These are phyloP conservation scores for Brassica incana DNA, from an alignment of 345 rosid genomes.

Conservation along the genomic window DNA sequence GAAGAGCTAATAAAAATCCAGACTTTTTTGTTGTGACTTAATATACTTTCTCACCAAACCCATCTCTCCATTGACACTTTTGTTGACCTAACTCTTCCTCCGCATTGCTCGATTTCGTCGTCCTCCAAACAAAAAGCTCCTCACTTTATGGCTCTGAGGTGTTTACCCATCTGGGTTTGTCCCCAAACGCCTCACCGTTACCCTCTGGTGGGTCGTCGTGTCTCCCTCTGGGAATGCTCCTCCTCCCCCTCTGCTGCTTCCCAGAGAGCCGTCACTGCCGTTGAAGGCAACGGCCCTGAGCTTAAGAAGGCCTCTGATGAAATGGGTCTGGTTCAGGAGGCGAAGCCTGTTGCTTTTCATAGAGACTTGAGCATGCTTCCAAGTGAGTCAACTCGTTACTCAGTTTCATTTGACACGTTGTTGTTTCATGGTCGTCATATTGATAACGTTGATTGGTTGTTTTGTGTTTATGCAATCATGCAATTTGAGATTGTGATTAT, in stretches of 20 bases:
- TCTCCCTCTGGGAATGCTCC: slow-evolving; percentile 51
- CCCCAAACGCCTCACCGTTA: slow-evolving; percentile 42
- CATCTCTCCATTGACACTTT: slow-evolving; percentile 2
- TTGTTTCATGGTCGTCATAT: neutral
- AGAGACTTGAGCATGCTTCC: slow-evolving; percentile 83
- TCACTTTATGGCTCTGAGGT: slow-evolving; percentile 60
- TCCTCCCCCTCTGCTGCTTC: slow-evolving; percentile 39
- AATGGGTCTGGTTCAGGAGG: slow-evolving; percentile 40
- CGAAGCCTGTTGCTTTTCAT: slow-evolving; percentile 46
- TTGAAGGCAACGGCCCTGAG: slow-evolving; percentile 54
- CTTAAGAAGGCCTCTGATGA: slow-evolving; percentile 49
- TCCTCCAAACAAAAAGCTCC: slow-evolving; percentile 16
- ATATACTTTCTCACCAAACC: slow-evolving; percentile 29
- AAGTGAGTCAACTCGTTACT: slow-evolving; percentile 55
- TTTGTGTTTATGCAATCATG: slow-evolving; percentile 4
- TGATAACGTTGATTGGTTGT: slow-evolving; percentile 30
- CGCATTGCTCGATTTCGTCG: slow-evolving; percentile 17
- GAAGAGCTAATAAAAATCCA: slow-evolving; percentile 12
- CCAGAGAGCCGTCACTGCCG: slow-evolving; percentile 54
- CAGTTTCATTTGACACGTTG: slow-evolving; percentile 12
- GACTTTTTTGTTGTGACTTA: slow-evolving; percentile 20
- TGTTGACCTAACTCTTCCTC: slow-evolving; percentile 34
- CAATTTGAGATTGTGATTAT: neutral
- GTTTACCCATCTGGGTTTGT: slow-evolving; percentile 53
- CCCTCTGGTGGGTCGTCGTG: slow-evolving; percentile 44